A percentile compares a stretch with the other conserved stretches of the same genome.
These are phyloP conservation scores for Selaginella moellendorffii DNA, from an alignment of 75 land plant species.

Conservation along the genomic window DNA sequence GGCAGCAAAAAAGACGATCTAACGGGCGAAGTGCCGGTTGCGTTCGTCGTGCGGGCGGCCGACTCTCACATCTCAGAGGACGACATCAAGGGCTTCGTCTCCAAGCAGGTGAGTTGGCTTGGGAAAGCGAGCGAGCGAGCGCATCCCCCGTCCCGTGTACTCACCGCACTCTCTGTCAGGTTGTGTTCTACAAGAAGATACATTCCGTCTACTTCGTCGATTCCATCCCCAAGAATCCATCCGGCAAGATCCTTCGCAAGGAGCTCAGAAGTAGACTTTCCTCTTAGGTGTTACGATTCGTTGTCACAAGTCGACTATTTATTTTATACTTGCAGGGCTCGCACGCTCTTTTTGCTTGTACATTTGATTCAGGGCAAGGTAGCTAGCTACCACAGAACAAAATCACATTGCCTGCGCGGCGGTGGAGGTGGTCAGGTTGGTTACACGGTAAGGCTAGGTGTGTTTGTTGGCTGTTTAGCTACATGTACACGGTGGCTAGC, in stretches of 20 bases:
- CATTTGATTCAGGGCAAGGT: too few relatives aligned
- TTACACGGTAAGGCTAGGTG: neutral
- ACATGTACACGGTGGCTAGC: too few relatives aligned
- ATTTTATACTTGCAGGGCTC: too few relatives aligned
- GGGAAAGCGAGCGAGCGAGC: neutral
- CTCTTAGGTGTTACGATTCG: too few relatives aligned
- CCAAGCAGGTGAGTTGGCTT: slow-evolving; percentile 28
- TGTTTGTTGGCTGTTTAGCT: too few relatives aligned
- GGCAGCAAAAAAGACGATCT: slow-evolving; percentile 30
- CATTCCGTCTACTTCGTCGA: slow-evolving; percentile 43
- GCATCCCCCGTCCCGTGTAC: too few relatives aligned
- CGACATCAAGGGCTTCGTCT: slow-evolving; percentile 36
- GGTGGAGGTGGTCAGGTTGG: too few relatives aligned
- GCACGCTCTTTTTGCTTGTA: too few relatives aligned
- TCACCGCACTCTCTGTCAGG: slow-evolving; percentile 22
- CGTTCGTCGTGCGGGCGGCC: slow-evolving; percentile 31
- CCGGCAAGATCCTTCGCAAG: slow-evolving; percentile 60
- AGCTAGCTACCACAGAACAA: neutral
- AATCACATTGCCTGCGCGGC: too few relatives aligned
- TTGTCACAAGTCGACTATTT: too few relatives aligned
- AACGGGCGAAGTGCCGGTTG: slow-evolving; percentile 49
- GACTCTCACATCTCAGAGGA: slow-evolving; percentile 27
- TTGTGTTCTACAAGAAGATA: slow-evolving; percentile 58
- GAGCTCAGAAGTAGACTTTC: slow-evolving; percentile 32
- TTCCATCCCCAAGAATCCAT: slow-evolving; percentile 51